Percentiles rank a stretch among this genome's conserved stretches.
Conservation (phyloP, 108 stramenopile species). For the Discostella stelligeroides region DNA sequence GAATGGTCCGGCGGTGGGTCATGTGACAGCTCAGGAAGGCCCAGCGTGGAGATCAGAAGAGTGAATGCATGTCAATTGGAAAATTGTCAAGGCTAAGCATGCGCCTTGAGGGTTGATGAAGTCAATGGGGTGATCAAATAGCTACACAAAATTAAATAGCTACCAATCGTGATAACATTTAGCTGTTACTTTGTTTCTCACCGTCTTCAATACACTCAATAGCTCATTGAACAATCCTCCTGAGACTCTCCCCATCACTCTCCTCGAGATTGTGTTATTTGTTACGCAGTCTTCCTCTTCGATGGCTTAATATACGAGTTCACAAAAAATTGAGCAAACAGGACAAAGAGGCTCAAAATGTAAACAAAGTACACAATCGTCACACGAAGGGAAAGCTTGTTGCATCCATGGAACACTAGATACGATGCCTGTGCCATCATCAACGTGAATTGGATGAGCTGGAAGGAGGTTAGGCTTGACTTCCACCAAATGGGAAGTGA, state of each 20-base stretch:
- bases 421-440: constrained; percentile 97
- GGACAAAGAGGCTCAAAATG: constrained; percentile 93
- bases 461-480: constrained; percentile 89
- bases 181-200: too few species aligned
- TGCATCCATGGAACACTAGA: constrained; percentile 71
- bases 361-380: constrained; percentile 88
- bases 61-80: constrained; percentile 7
- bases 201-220: too few species aligned
- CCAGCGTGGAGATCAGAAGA: constrained; percentile 46
- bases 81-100: too few species aligned
- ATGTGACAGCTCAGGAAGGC: constrained; percentile 42
- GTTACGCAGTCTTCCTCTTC: constrained; percentile 53
- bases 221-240: too few species aligned
- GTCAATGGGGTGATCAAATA: too few species aligned
- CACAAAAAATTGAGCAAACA: constrained; percentile 98
- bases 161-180: too few species aligned
- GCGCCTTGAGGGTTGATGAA: too few species aligned
- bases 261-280: too few species aligned
- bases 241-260: too few species aligned
- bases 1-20: constrained; percentile 21
- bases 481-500: constrained; percentile 98
- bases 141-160: too few species aligned
- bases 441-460: constrained; percentile 96
- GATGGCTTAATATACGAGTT: constrained; percentile 89
- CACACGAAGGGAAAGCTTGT: constrained; percentile 67